A percentile compares a stretch with the other conserved stretches of the same genome.
These are phyloP conservation scores for Moesziomyces sp. DNA, from an alignment of 1,284 basidiomycete species.

Conservation along the genomic window DNA sequence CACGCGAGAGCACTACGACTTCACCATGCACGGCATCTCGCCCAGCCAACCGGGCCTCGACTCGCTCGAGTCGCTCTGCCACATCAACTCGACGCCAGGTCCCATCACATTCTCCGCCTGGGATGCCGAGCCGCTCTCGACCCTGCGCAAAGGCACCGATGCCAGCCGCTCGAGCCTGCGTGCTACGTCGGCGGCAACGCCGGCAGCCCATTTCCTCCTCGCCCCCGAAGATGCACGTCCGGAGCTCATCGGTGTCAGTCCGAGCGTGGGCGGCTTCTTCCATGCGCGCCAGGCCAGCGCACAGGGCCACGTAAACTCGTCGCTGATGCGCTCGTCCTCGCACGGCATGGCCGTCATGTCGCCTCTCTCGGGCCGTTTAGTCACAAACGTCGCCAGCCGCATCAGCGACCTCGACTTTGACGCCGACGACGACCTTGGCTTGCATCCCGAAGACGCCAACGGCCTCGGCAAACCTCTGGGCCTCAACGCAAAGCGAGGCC, in stretches of 20 bases:
- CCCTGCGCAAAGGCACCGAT: conserved; percentile 33
- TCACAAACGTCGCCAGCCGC: conserved; percentile 29
- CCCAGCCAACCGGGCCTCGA: conserved; percentile 44
- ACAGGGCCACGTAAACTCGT: conserved; percentile 32
- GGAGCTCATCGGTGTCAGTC: conserved; percentile 47
- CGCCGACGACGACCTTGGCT: conserved; percentile 33
- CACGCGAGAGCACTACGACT: conserved; percentile 61
- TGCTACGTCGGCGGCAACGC: conserved; percentile 20
- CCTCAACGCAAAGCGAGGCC: conserved; percentile 47
- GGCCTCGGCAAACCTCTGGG: conserved; percentile 20
- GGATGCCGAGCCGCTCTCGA: conserved; percentile 45
- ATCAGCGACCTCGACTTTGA: conserved; percentile 51
- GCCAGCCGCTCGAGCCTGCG: conserved; percentile 23
- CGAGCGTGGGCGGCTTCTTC: conserved; percentile 44
- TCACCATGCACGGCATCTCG: conserved; percentile 56
- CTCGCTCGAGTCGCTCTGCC: conserved; percentile 41
- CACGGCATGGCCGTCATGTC: conserved; percentile 45
- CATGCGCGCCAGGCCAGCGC: conserved; percentile 39
- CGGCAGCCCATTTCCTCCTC: conserved; percentile 38
- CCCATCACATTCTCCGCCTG: conserved; percentile 45
- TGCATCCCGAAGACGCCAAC: conserved; percentile 18
- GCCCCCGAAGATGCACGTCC: conserved; percentile 33
- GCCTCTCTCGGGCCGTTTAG: conserved; percentile 44
- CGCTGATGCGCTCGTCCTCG: conserved; percentile 40
- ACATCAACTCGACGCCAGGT: conserved; percentile 44